Percentiles rank a stretch among this genome's conserved stretches.
phyloP scores from a whole-genome alignment of 2,329 filamentous ascomycete genomes.

The Colletotrichum australisinense region DNA sequence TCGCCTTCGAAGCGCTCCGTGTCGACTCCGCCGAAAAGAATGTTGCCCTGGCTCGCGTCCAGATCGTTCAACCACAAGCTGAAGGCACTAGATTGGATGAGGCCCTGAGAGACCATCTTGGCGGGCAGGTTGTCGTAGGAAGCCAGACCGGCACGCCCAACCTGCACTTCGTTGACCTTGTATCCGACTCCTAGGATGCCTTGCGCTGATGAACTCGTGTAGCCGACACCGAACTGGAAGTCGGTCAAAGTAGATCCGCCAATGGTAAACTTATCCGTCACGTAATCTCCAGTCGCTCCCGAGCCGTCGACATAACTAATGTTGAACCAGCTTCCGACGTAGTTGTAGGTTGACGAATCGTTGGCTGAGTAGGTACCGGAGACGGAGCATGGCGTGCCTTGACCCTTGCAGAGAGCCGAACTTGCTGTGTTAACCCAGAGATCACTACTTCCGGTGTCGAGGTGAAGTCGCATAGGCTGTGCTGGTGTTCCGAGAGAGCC shows the following conservation, averaged over 20 bases:
- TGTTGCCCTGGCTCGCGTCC: conserved; percentile 71
- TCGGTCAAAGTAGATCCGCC: conserved; percentile 62
- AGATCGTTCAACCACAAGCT: conserved; percentile 83
- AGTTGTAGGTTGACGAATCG: conserved; percentile 80
- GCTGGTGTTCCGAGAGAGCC: conserved; percentile 71
- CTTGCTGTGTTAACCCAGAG: conserved; percentile 75
- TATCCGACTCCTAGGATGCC: conserved; percentile 92
- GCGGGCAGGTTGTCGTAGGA: conserved; percentile 78
- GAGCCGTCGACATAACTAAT: conserved; percentile 90
- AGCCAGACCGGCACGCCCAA: conserved; percentile 63
- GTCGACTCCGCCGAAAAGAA: conserved; percentile 83
- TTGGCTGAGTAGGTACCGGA: conserved; percentile 78
- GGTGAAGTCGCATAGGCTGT: conserved; percentile 66
- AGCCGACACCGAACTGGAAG: conserved; percentile 81
- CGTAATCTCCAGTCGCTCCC: conserved; percentile 82
- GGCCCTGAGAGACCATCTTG: conserved; percentile 68
- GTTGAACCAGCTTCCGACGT: conserved; percentile 82
- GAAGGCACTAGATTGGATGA: conserved; percentile 76
- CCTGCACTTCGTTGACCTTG: conserved; percentile 79
- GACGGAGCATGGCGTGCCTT: conserved; percentile 63
- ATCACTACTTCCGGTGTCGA: conserved; percentile 78
- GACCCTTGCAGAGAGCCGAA: conserved; percentile 68
- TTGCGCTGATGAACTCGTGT: conserved; percentile 68
- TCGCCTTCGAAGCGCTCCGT: conserved; percentile 71
- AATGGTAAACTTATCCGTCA: conserved; percentile 76